A percentile compares a stretch with the other conserved stretches of the same genome.
Conservation (phyloP, 495 filamentous ascomycete genomes). For the Lophiotrema nucula region DNA sequence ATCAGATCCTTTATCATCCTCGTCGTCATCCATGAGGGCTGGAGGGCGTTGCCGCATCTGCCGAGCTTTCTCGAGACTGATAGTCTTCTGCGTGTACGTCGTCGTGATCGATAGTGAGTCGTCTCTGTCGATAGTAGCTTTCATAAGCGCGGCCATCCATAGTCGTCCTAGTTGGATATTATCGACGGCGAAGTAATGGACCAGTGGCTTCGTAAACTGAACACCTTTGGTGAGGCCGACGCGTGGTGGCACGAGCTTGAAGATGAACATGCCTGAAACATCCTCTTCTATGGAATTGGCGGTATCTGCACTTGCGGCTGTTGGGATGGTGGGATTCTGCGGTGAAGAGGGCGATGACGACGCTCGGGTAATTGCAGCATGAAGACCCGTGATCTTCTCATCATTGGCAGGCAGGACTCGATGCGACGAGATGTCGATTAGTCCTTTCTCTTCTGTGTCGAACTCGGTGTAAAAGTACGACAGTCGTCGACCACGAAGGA, state of each 20-base stretch:
- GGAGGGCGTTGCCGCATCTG: constrained; percentile 84
- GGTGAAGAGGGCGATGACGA: constrained; percentile 73
- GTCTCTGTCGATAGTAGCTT: constrained; percentile 96
- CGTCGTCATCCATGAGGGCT: constrained; percentile 72
- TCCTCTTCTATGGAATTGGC: constrained; percentile 36
- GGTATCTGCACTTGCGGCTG: constrained; percentile 44
- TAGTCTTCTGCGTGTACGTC: constrained; percentile 94
- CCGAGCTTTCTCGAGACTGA: constrained; percentile 79
- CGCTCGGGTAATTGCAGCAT: constrained; percentile 87
- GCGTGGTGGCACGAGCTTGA: constrained; percentile 94
- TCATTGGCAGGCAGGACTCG: constrained; percentile 93
- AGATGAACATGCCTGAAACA: constrained; percentile 73
- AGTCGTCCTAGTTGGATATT: constrained; percentile 81
- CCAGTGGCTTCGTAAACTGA: constrained; percentile 93
- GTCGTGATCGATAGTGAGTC: constrained; percentile 72
- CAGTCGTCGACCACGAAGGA: constrained; percentile 83
- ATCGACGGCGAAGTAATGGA: constrained; percentile 96
- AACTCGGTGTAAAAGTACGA: constrained; percentile 95
- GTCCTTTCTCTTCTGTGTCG: constrained; percentile 85
- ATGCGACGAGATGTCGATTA: constrained; percentile 97
- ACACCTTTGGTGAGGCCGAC: constrained; percentile 85
- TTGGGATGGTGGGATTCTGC: constrained; percentile 59
- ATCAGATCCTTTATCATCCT: constrained; percentile 46
- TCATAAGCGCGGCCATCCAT: constrained; percentile 99
- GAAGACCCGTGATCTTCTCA: constrained; percentile 82